phyloP scores from a whole-genome alignment of 2,329 filamentous ascomycete species.

The Atkinsonella hypoxylon region DNA sequence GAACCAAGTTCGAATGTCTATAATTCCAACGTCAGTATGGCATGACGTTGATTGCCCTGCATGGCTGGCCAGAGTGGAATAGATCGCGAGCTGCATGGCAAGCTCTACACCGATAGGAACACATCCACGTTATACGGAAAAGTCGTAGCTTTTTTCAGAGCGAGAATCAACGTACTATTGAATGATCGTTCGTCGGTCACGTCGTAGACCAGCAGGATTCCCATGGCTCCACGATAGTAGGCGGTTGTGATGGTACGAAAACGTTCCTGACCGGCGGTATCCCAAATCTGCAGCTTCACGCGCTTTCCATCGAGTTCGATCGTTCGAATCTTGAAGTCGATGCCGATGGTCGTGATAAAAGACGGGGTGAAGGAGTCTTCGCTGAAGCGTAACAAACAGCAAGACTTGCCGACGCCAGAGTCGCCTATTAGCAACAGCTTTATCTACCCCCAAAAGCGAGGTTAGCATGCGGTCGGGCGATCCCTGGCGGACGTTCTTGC shows the following conservation, averaged over 20 bases:
- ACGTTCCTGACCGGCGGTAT: slow-evolving; percentile 94
- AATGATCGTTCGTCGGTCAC: slow-evolving; percentile 95
- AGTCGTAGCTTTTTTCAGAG: too few relatives aligned
- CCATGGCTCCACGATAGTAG: slow-evolving; percentile 98
- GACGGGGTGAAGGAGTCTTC: slow-evolving; percentile 96
- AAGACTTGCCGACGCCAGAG: slow-evolving; percentile 93
- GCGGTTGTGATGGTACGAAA: slow-evolving; percentile 98
- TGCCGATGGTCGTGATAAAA: slow-evolving; percentile 98
- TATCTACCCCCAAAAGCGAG: slow-evolving; percentile 47
- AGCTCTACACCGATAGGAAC: neutral
- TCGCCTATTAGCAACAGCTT: slow-evolving; percentile 95
- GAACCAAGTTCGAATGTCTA: slow-evolving; percentile 99
- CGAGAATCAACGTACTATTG: slow-evolving; percentile 55
- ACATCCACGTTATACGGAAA: neutral
- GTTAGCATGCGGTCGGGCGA: slow-evolving; percentile 1
- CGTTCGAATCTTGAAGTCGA: slow-evolving; percentile 99
- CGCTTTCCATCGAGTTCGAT: slow-evolving; percentile 98
- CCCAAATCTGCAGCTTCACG: slow-evolving; percentile 99
- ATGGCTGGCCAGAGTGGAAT: neutral
- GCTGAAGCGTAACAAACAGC: slow-evolving; percentile 91
- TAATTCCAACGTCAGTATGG: neutral
- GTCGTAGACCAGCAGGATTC: slow-evolving; percentile 94
- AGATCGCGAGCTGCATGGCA: neutral
- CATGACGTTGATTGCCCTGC: too few relatives aligned
- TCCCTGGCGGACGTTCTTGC: neutral